Percentiles rank a stretch among this genome's conserved stretches.
These are phyloP conservation scores for Leccinum griseonigrum DNA, from an alignment of 1,284 basidiomycete species.

Conservation along the genomic window DNA sequence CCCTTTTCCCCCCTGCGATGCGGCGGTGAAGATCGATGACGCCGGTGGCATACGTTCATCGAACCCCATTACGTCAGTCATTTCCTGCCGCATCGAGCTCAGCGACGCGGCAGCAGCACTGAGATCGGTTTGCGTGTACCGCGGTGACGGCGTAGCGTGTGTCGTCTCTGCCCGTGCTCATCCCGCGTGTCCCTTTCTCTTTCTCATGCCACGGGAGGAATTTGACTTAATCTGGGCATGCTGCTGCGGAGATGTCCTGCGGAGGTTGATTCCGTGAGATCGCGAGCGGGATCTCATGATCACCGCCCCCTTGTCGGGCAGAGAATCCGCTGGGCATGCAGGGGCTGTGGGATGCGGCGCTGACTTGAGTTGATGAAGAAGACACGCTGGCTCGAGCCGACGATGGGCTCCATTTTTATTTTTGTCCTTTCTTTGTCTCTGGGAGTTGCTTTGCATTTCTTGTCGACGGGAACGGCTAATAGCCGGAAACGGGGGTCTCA, in stretches of 20 bases:
- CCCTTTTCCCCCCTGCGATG: not conserved
- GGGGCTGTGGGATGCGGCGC: constrained; percentile 7
- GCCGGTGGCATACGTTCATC: constrained; percentile 24
- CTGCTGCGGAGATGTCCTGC: constrained; percentile 12
- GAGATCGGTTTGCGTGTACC: constrained; percentile 7
- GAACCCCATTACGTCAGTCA: constrained; percentile 23
- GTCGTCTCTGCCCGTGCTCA: constrained; percentile 3
- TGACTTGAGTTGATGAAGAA: constrained; percentile 3
- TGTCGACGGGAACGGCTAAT: constrained; percentile 9
- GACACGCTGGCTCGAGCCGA: not conserved
- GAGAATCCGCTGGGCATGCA: constrained; percentile 5
- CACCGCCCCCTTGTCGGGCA: constrained; percentile 2
- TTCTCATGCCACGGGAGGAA: constrained; percentile 6
- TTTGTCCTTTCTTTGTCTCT: not conserved
- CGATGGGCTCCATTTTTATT: not conserved
- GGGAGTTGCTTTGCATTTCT: not conserved
- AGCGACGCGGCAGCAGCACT: constrained; percentile 1
- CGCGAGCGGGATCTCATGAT: constrained; percentile 12
- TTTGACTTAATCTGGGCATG: constrained; percentile 5
- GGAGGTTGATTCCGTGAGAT: constrained; percentile 13
- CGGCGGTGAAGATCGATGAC: constrained; percentile 30
- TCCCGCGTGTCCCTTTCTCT: constrained; percentile 1
- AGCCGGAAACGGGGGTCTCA: constrained; percentile 15
- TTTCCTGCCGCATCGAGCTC: not conserved
- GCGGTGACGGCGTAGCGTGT: constrained; percentile 17